Evolutionary conservation across 2,329 filamentous ascomycete genomes (phyloP), one percentile per base, ranked within the genome.

Genomic region (Helotiales sp.): DNA sequence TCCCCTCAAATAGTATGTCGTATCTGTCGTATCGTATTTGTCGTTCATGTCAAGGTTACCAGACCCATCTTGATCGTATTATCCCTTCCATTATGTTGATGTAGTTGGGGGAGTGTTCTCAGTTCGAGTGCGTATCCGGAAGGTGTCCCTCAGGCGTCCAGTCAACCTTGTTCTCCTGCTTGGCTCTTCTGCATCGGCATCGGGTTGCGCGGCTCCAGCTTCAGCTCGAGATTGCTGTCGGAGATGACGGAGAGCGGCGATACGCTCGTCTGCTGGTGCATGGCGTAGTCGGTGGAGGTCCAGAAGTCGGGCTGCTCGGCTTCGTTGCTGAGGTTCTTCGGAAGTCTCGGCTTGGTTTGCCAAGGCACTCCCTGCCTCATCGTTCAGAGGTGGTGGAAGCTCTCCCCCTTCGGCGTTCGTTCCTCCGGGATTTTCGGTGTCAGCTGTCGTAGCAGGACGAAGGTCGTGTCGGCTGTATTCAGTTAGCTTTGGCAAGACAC

Each of bases 211-310:
- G 6, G 36, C 15, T 25, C 34, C 59, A 10, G 34, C 63, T 36
- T 64, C 64, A 29, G 54, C 55, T 42, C 61, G 63, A 22, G 66
- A 60, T 71, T 74, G 59, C 75, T 76, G 63, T 75, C 76, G 36
- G 47, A 79, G 75, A 52, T 79, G 78, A 33, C 84, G 76, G 5
- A 87, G 74, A 5, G 79, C 81, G 54, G 81, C 82, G 54, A 87
- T 83, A n/a, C 83, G 81, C 70, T 87, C 84, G 63, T 86, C 81
- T 3, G 79, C 76, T 0, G 83, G 75, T n/a, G 83, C 83, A 58
- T 85, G 77, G 10, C 84, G 78, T 17, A 87, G 72, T 44, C 81
- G 74, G 61, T 82, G 78, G 46, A 85, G 73, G 63, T 87, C 83
- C 38, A 86, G 75, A 4, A 86, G 68, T 3, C 83, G 78, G 0